A percentile compares a stretch with the other conserved stretches of the same genome.
Evolutionary conservation across 306 rosid species (phyloP).

Genomic region (Prunus davidiana): DNA sequence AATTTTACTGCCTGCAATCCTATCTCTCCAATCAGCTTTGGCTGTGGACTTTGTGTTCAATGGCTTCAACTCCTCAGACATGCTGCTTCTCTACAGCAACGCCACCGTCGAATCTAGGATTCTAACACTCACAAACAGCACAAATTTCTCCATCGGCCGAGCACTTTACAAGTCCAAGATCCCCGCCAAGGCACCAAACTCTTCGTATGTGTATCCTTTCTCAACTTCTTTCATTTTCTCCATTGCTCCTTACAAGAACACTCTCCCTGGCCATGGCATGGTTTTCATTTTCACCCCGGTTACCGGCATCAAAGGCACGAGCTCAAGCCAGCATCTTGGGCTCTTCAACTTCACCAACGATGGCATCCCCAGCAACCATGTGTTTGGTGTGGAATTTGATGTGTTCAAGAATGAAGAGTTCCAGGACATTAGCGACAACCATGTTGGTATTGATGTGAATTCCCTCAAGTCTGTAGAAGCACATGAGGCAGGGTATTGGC

Average conservation of each 20-base stretch:
- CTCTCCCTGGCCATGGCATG: constrained; percentile 72
- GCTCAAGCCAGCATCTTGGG: constrained; percentile 60
- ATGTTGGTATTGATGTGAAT: constrained; percentile 74
- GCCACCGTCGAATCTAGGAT: constrained; percentile 52
- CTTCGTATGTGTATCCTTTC: constrained; percentile 52
- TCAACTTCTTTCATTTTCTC: constrained; percentile 83
- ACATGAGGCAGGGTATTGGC: constrained; percentile 68
- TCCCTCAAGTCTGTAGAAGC: constrained; percentile 48
- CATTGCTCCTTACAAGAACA: constrained; percentile 50
- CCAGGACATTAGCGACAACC: constrained; percentile 57
- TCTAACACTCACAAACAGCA: constrained; percentile 59
- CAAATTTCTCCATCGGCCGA: constrained; percentile 65
- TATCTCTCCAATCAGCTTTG: constrained; percentile 16
- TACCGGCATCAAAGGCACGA: constrained; percentile 53
- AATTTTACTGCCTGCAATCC: constrained; percentile 12
- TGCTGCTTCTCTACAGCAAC: constrained; percentile 51
- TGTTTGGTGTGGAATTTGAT: constrained; percentile 79
- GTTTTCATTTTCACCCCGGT: constrained; percentile 66
- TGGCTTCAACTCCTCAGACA: constrained; percentile 56
- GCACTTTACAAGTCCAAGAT: constrained; percentile 51
- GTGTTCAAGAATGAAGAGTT: constrained; percentile 73
- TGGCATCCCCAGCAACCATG: constrained; percentile 42
- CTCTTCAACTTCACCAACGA: constrained; percentile 54
- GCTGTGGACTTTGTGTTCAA: constrained; percentile 71
- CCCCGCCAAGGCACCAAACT: constrained; percentile 44